Base-by-base conservation (phyloP, 768 basidiomycete genomes). In the Mycena floridula region DNA sequence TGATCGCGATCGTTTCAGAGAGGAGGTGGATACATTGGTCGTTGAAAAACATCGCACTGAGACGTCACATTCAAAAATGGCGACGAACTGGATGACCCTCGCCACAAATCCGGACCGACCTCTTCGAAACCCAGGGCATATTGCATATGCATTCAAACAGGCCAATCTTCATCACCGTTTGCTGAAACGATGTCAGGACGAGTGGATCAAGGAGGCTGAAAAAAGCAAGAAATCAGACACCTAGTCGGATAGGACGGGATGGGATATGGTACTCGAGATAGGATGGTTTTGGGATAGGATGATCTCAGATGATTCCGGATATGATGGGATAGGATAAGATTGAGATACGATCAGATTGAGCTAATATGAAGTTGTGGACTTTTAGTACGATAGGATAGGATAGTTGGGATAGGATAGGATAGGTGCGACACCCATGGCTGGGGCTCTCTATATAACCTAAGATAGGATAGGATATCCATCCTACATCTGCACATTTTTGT, bases 11-110 rank as follows among this genome's bases (percentile, higher is more conserved):
- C 51, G 58, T 12, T 48, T 49, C 21, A 38, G 38, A 37, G 62
- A 63, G 48, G 58, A 60, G 44, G 54, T 52, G 27, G 60, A 63
- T 32, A 56, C 61, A 37, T 42, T 63, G 16, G 53, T 56, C 37
- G 56, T 50, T 37, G 61, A 63, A 44, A 55, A 61, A 39, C 35
- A 38, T 20, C 47, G 55, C 3, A 48, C 43, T 6, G 22, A 30
- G 11, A 21, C 5, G n/a, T 53, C 48, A 1, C 28, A 30, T 30
- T n/a, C 9, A 9, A 9, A 30, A 9, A 9, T n/a, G 9, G 28
- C 28, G 9, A n/a, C 28, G 9, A 30, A 30, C n/a, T 30, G 28
- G 28, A 30, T n/a, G n/a, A 30, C 28, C n/a, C 28, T 30, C n/a
- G 28, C 28, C n/a, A n/a, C 9, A n/a, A n/a, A 30, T 9, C 28